A percentile compares a stretch with the other conserved stretches of the same genome.
Conservation (phyloP, 1,284 basidiomycete species). For the Ustilago xerochloae region DNA sequence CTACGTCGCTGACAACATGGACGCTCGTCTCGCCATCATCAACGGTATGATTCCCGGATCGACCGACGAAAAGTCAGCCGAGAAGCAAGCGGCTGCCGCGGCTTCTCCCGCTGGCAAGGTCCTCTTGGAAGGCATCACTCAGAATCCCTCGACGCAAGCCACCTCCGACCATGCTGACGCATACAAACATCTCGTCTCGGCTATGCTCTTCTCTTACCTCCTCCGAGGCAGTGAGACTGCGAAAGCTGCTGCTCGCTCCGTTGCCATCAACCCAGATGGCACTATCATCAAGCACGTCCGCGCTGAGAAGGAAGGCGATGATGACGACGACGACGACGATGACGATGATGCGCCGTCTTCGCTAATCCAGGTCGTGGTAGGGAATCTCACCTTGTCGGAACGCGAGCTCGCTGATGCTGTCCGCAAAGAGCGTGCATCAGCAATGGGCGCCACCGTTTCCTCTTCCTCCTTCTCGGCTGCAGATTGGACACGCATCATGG, state of each 20-base stretch:
- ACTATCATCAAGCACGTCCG: constrained; percentile 23
- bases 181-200: constrained; percentile 68
- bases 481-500: constrained; percentile 85
- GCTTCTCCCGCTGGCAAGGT: constrained; percentile 69
- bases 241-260: constrained; percentile 72
- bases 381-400: constrained; percentile 75
- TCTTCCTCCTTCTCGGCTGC: constrained; percentile 41
- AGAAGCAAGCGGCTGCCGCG: constrained; percentile 51
- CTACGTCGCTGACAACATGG: constrained; percentile 68
- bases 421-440: constrained; percentile 56
- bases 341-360: constrained; percentile 71
- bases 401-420: constrained; percentile 71
- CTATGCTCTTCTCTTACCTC: constrained; percentile 70
- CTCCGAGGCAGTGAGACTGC: constrained; percentile 72
- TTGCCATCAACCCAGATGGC: constrained; percentile 68
- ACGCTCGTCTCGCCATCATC: constrained; percentile 70
- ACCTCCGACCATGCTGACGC: constrained; percentile 68
- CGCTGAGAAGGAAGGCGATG: constrained; percentile 22
- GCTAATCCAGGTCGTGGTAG: constrained; percentile 73
- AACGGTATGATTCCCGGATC: constrained; percentile 70
- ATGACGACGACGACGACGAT: constrained; percentile 67
- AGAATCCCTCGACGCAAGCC: constrained; percentile 65
- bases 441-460: constrained; percentile 34
- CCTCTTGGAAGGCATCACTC: constrained; percentile 71
- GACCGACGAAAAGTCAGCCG: constrained; percentile 5